Conservation (phyloP, 371 early-diverging fungal genomes). For the Enterospora canceri region DNA sequence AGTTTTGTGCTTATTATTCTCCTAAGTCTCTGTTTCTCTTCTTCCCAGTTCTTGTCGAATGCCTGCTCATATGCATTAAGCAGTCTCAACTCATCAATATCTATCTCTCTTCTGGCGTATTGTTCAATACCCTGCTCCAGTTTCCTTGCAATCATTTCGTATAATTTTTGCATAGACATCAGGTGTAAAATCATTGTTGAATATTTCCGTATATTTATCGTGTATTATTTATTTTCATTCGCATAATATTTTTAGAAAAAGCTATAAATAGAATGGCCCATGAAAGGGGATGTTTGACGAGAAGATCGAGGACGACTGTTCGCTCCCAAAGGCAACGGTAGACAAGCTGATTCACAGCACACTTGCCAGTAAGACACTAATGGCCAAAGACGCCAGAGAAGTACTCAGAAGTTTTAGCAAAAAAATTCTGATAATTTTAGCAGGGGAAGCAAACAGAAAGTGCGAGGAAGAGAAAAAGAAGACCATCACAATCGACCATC, state of each 20-base stretch:
- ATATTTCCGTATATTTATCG: not conserved
- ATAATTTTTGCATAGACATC: not conserved
- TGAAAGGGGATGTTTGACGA: conserved; percentile 29
- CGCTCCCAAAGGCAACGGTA: conserved; percentile 68
- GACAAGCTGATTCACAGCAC: conserved; percentile 81
- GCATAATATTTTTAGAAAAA: not conserved
- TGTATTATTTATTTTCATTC: not conserved
- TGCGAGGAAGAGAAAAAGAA: conserved; percentile 90
- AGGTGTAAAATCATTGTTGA: too few relatives aligned
- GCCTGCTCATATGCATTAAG: too few relatives aligned
- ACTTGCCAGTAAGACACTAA: conserved; percentile 65
- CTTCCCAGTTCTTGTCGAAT: not conserved
- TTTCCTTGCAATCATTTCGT: not conserved
- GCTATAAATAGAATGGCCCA: not conserved
- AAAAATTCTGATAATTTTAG: conserved; percentile 53
- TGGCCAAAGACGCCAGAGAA: conserved; percentile 82
- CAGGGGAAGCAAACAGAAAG: conserved; percentile 77
- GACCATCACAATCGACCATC: conserved; percentile 89
- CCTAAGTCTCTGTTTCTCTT: not conserved
- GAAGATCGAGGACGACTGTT: conserved; percentile 44
- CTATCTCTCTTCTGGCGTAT: too few relatives aligned
- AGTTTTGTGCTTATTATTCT: not conserved
- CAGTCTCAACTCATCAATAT: too few relatives aligned
- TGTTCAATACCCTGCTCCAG: not conserved
- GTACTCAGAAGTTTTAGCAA: conserved; percentile 78